A percentile compares a stretch with the other conserved stretches of the same genome.
Conservation (phyloP, 352 stramenopile genomes). For the Pythium guiyangense region DNA sequence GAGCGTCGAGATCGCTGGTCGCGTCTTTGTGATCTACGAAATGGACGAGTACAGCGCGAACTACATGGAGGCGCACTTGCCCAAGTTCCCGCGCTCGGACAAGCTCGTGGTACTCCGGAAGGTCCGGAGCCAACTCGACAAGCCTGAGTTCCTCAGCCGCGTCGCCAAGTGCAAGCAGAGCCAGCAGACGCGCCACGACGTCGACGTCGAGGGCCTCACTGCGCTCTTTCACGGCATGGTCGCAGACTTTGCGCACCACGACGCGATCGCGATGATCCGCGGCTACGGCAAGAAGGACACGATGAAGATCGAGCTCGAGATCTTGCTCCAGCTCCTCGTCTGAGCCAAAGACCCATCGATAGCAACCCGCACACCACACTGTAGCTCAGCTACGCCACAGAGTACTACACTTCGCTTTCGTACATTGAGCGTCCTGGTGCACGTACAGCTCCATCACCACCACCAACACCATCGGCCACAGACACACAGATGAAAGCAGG, state of each 20-base stretch:
- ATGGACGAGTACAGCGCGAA: conserved; percentile 85
- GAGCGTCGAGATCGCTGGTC: conserved; percentile 58
- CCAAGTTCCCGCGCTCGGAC: conserved; percentile 62
- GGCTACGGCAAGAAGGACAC: conserved; percentile 57
- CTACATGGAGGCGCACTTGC: conserved; percentile 68
- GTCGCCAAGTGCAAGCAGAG: conserved; percentile 25
- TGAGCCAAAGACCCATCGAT: neutral
- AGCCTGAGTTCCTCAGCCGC: conserved; percentile 16
- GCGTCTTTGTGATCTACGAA: conserved; percentile 68
- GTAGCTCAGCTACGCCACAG: too few species aligned
- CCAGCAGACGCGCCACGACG: conserved; percentile 22
- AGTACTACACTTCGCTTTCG: too few species aligned
- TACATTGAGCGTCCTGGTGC: too few species aligned
- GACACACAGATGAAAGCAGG: too few species aligned
- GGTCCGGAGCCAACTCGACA: conserved; percentile 39
- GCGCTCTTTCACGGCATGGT: conserved; percentile 43
- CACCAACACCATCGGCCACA: too few species aligned
- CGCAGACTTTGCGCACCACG: conserved; percentile 46
- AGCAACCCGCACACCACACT: too few species aligned
- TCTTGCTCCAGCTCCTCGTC: conserved; percentile 40
- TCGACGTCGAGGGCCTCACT: conserved; percentile 44
- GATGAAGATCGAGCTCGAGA: conserved; percentile 55
- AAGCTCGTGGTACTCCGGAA: conserved; percentile 57
- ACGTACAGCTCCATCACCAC: too few species aligned
- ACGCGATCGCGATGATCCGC: conserved; percentile 64